Base-by-base conservation (phyloP, 805 yeast genomes). In the Clavispora carvajalis region DNA sequence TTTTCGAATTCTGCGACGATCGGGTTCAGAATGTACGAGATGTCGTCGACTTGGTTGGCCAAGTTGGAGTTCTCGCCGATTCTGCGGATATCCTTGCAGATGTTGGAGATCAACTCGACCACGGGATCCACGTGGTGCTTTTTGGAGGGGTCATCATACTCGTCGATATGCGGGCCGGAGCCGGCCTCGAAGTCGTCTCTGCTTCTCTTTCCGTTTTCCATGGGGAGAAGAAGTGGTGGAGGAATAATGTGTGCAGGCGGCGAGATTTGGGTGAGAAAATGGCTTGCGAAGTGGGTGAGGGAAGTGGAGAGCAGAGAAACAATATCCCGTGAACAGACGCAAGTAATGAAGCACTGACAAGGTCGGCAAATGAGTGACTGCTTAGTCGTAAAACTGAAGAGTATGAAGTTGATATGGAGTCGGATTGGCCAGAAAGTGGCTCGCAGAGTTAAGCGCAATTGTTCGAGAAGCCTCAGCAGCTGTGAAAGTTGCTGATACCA, bases 1-100 rank as follows among this genome's bases (percentile, higher is more conserved):
- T 70, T 73, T 48, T 77, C 85, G 53, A 80, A 77, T 51, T 80
- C 85, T 25, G 76, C 77, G 30, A 76, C 77, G 31, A 83, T 79
- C 1, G 86, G 85, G 39, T 73, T 77, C 26, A 83, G 73, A 51
- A 85, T 79, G 53, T 78, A 79, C 42, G 85, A 81, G 34, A 85
- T 72, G 59, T 72, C 76, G 48, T 71, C 67, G 39, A 71, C 57
- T 44, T 68, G 72, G 43, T 55, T 62, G 26, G 52, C 52, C 28
- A 68, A 49, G 52, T 68, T 65, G 35, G 65, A 52, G 49, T 66
- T 67, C 49, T 69, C 74, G 12, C 74, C 75, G 31, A 69, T 56
- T 24, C 73, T 52, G 39, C 74, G 52, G 35, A 69, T 67, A 45
- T 69, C 75, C 41, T 69, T 69, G 47, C 73, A 68, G 28, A 69